These are phyloP conservation scores for Nemania abortiva DNA, from an alignment of 2,329 filamentous ascomycete genomes.

Conservation along the genomic window DNA sequence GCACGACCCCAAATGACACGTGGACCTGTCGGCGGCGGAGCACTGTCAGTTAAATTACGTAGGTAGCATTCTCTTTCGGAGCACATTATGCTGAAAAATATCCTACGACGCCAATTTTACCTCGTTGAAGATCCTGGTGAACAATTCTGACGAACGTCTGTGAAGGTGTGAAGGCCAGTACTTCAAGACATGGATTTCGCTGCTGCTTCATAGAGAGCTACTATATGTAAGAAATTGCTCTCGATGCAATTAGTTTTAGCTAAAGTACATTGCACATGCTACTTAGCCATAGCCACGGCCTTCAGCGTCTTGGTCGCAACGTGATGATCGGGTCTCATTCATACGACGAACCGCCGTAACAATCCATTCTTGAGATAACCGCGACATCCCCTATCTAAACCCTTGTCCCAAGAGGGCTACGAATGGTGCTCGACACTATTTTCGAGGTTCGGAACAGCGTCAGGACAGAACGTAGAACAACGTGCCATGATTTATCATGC, in stretches of 20 bases:
- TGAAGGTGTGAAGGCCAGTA: background rate
- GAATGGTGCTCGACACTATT: background rate
- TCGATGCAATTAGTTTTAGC: background rate
- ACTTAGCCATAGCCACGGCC: background rate
- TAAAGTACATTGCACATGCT: background rate
- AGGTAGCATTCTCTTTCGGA: background rate
- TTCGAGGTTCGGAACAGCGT: background rate
- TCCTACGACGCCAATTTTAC: background rate
- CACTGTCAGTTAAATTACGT: background rate
- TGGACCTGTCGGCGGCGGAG: background rate
- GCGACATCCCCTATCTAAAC: background rate
- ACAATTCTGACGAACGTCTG: background rate
- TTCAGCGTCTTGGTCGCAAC: background rate
- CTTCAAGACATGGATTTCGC: background rate
- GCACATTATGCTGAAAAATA: conserved; percentile 1
- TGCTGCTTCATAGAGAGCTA: background rate
- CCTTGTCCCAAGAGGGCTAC: background rate
- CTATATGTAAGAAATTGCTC: background rate
- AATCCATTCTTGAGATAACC: background rate
- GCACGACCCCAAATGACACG: conserved; percentile 1
- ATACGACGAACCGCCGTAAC: background rate
- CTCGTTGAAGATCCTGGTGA: background rate
- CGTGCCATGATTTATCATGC: background rate
- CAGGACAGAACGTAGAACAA: background rate
- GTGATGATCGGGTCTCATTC: background rate